These are phyloP conservation scores for Solanum tacnaense DNA, from an alignment of 257 asterid genomes.

Conservation along the genomic window DNA sequence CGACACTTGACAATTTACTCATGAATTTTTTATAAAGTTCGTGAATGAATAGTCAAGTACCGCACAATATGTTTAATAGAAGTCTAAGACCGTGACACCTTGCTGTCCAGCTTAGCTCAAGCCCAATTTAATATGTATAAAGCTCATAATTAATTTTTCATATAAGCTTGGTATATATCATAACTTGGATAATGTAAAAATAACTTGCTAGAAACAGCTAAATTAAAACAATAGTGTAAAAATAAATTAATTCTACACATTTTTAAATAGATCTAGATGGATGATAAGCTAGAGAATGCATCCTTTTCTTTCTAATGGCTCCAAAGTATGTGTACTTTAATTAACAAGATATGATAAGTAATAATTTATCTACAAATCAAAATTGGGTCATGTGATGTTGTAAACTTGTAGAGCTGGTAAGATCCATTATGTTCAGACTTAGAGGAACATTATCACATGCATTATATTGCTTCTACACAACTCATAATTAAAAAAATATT, in stretches of 20 bases:
- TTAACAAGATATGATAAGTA: not conserved
- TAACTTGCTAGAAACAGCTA: too few species aligned
- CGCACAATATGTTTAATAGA: too few species aligned
- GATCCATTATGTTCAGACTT: not conserved
- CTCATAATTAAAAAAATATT: not conserved
- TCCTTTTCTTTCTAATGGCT: not conserved
- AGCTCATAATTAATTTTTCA: not conserved
- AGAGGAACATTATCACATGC: conserved; percentile 13
- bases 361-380: not conserved
- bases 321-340: not conserved
- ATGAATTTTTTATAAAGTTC: too few species aligned
- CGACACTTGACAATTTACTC: too few species aligned
- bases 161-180: not conserved
- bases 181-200: not conserved
- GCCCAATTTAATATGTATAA: too few species aligned
- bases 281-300: not conserved
- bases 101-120: not conserved
- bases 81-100: too few species aligned
- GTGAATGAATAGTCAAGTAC: too few species aligned
- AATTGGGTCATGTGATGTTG: not conserved
- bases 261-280: not conserved
- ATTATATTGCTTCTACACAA: not conserved
- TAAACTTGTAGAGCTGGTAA: not conserved
- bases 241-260: not conserved
- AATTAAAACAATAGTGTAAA: too few species aligned